A percentile compares a stretch with the other conserved stretches of the same genome.
These are phyloP conservation scores for Hyaloperonospora arabidopsidis DNA, from an alignment of 352 stramenopile species.

Conservation along the genomic window DNA sequence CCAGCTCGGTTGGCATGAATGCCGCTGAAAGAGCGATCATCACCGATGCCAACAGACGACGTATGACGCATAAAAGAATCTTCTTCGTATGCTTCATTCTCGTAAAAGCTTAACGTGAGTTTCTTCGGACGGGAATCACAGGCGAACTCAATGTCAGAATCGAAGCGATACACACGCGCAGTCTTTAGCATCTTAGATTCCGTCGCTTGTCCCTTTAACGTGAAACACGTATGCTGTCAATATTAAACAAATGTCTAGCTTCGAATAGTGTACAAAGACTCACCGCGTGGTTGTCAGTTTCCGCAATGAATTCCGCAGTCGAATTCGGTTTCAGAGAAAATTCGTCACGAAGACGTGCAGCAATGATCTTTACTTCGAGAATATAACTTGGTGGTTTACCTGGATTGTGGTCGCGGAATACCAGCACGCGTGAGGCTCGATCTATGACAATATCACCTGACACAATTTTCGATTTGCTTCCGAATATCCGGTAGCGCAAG, in stretches of 20 bases:
- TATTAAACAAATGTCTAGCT: not conserved
- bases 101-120: constrained; percentile 60
- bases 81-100: constrained; percentile 37
- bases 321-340: constrained; percentile 53
- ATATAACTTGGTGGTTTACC: constrained; percentile 57
- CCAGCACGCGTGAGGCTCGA: constrained; percentile 66
- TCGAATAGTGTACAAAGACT: constrained; percentile 2
- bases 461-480: constrained; percentile 56
- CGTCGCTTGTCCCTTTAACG: constrained; percentile 31
- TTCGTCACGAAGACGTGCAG: constrained; percentile 55
- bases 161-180: constrained; percentile 76
- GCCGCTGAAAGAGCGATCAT: constrained; percentile 44
- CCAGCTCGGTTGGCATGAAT: constrained; percentile 13
- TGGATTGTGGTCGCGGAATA: constrained; percentile 63
- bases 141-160: constrained; percentile 68
- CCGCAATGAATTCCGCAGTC: constrained; percentile 47
- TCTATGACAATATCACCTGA: constrained; percentile 74
- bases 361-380: constrained; percentile 80
- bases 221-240: not conserved
- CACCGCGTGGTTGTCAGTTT: constrained; percentile 63
- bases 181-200: constrained; percentile 72
- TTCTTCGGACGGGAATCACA: constrained; percentile 58
- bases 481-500: constrained; percentile 62
- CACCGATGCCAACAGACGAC: constrained; percentile 51
- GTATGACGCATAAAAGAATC: constrained; percentile 16